These are phyloP conservation scores for Xerophyta viscosa DNA, from an alignment of 106 monocot genomes.

Conservation along the genomic window DNA sequence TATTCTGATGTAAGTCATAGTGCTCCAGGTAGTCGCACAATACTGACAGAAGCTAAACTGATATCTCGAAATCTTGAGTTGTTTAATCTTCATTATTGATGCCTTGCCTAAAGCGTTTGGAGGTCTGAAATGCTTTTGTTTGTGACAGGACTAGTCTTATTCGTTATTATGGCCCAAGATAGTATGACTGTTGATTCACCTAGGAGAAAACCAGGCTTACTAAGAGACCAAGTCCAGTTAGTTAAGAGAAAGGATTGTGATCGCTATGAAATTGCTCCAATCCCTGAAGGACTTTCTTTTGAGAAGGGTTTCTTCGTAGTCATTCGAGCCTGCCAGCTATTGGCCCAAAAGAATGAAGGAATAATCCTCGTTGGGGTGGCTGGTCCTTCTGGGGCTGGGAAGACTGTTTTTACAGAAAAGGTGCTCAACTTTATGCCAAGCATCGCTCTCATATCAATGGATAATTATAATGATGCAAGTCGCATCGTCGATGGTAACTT, in stretches of 20 bases:
- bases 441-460: slow-evolving; percentile 90
- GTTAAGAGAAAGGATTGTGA: slow-evolving; percentile 59
- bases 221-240: slow-evolving; percentile 91
- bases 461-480: slow-evolving; percentile 92
- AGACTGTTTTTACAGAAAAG: slow-evolving; percentile 95
- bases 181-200: slow-evolving; percentile 51
- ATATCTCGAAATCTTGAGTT: too few species aligned
- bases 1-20: too few species aligned
- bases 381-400: slow-evolving; percentile 96
- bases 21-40: too few species aligned
- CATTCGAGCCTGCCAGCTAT: slow-evolving; percentile 89
- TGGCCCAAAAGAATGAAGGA: slow-evolving; percentile 84
- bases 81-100: too few species aligned
- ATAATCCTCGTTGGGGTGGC: slow-evolving; percentile 87
- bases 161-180: slow-evolving; percentile 58
- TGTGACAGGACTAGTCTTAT: neutral
- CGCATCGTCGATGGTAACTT: slow-evolving; percentile 96
- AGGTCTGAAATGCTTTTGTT: neutral
- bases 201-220: slow-evolving; percentile 49
- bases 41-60: too few species aligned
- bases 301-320: slow-evolving; percentile 93
- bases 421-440: slow-evolving; percentile 91
- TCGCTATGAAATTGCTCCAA: slow-evolving; percentile 76
- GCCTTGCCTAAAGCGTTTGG: too few species aligned
- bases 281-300: slow-evolving; percentile 79